Conservation (phyloP, 1,284 basidiomycete species). For the Leccinum variabile region DNA sequence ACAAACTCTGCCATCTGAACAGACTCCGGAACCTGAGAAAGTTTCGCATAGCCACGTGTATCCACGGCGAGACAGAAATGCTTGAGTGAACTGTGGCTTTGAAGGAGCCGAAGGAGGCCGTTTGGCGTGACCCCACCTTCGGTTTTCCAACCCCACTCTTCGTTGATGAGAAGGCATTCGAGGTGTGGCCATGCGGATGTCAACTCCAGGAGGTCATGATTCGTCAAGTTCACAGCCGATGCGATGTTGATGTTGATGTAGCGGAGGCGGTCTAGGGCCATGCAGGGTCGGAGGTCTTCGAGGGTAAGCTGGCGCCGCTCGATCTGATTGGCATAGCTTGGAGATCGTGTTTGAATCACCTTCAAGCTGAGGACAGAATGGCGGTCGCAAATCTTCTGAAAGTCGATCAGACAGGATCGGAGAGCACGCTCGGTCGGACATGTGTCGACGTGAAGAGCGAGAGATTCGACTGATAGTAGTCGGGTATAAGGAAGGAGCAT, state of each 20-base stretch:
- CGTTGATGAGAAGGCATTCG: constrained; percentile 19
- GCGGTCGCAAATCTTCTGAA: constrained; percentile 13
- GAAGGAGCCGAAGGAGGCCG: constrained; percentile 18
- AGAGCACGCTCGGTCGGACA: constrained; percentile 15
- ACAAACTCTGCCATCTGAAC: not conserved
- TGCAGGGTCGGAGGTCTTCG: constrained; percentile 21
- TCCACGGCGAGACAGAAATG: constrained; percentile 26
- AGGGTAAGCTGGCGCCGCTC: constrained; percentile 14
- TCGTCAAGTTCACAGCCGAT: constrained; percentile 13
- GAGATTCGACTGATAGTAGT: constrained; percentile 16
- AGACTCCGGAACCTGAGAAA: not conserved
- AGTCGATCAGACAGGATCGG: constrained; percentile 7
- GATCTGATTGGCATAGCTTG: not conserved
- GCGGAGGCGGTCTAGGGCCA: constrained; percentile 16
- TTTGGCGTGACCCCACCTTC: constrained; percentile 19
- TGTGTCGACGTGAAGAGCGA: constrained; percentile 15
- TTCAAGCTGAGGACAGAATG: constrained; percentile 10
- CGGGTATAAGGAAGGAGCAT: constrained; percentile 8
- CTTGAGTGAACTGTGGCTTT: constrained; percentile 13
- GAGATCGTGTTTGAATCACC: constrained; percentile 17
- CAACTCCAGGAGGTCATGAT: constrained; percentile 17
- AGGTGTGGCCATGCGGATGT: constrained; percentile 21
- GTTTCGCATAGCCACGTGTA: constrained; percentile 14
- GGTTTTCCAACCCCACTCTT: constrained; percentile 23
- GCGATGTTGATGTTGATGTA: constrained; percentile 14